Conservation (phyloP, 106 monocot genomes). For the Dendrobium nobile region DNA sequence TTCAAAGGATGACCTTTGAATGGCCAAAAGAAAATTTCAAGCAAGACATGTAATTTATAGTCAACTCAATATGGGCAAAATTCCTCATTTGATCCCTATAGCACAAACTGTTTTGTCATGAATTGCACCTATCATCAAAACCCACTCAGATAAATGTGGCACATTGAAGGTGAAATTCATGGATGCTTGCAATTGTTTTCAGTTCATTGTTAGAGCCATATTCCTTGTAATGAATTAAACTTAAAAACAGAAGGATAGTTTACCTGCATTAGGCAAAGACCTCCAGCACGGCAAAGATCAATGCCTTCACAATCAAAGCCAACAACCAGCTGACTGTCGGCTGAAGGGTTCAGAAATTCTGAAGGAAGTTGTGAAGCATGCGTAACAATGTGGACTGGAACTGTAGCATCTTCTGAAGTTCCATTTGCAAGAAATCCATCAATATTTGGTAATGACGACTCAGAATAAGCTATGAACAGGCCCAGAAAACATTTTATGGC, state of each 20-base stretch:
- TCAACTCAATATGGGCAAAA: not conserved
- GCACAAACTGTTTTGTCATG: not conserved
- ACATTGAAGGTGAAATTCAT: not conserved
- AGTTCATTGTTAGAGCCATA: not conserved
- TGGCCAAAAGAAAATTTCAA: not conserved
- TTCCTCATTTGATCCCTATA: not conserved
- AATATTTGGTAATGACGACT: not conserved
- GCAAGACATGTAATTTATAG: not conserved
- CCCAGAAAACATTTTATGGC: not conserved
- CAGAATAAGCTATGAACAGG: not conserved
- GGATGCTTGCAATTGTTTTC: not conserved
- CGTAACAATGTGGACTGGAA: conserved; percentile 60
- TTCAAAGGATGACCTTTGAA: not conserved
- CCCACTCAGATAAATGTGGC: not conserved
- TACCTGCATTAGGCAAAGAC: conserved; percentile 95
- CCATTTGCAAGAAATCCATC: not conserved
- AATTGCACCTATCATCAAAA: not conserved
- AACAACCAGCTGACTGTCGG: conserved; percentile 55
- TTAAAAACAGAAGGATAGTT: not conserved
- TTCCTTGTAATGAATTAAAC: not conserved
- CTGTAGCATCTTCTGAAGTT: conserved; percentile 18
- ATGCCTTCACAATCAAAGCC: conserved; percentile 98
- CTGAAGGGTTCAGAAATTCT: conserved; percentile 75
- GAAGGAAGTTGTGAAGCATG: conserved; percentile 73
- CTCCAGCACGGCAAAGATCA: conserved; percentile 75